Base-by-base conservation (phyloP, 2,329 filamentous ascomycete species). In the Hortaea werneckii region DNA sequence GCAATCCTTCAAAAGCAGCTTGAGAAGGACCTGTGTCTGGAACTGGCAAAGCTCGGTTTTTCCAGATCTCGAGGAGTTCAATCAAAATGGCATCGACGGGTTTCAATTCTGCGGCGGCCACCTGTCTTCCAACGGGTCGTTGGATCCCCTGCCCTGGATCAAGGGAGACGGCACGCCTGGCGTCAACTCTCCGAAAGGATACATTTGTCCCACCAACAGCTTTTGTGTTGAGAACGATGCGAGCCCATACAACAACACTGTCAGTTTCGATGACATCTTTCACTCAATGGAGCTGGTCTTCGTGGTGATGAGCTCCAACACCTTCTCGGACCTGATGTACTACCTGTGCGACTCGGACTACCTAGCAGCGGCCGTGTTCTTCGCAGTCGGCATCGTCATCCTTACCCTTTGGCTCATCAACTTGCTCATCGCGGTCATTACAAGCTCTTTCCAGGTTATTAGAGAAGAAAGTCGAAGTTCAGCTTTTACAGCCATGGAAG, bases 281-380 rank as follows among this genome's bases (percentile, higher is more conserved):
- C 82, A 96, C 53, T 95, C 89, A 0, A 69, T 96, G 43, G 88
- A 98, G 67, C 73, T 96, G 47, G 89, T 98, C 2, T 98, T 98
- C 61, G 87, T 98, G 43, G 83, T 98, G 61, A 98, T 98, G 87
- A 95, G 87, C 58, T 90, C 88, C 41, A 98, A 98, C 63, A 98
- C 92, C 0, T 98, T 94, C 66, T 85, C 87, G 1, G 87, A 96
- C 65, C 70, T 96, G 44, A 87, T 98, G 73, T 98, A 98, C 65
- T 85, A 87, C 57, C 88, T 90, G 4, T 88, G 85, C 44, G 81
- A 94, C 59, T 94, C 87, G 27, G 92, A 98, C 63, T 96, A 94
- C 58, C 76, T 94, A 5, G 78, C 86, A 11, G 81, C 88, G 4
- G 87, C 89, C 1, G 70, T 96, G 2, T 98, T 80, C 64, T 83